Base-by-base conservation (phyloP, 768 basidiomycete genomes). In the Roridomyces roridus region DNA sequence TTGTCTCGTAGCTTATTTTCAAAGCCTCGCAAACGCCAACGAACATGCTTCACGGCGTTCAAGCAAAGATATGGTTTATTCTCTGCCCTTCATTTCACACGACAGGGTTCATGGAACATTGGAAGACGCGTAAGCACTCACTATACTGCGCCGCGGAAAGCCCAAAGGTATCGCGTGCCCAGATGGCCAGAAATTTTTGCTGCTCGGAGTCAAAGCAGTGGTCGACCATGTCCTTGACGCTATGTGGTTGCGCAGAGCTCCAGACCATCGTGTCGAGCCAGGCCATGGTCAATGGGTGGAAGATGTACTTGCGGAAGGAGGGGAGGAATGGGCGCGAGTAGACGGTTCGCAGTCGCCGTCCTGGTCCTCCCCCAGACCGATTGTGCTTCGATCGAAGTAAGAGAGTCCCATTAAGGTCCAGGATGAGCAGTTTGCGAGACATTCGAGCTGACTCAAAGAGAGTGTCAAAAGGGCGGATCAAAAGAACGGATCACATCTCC, bases 231-330 rank as follows among this genome's bases (percentile, higher is more conserved):
- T 87, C 85, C 0, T 73, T 70, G 9, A 92, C 92, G 66, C 84
- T 91, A 46, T 87, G 86, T 2, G 91, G 90, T 66, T 92, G 90
- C 5, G 92, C 92, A 3, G 88, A 91, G 66, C 88, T 91, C 92
- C 92, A 95, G 5, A 95, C 82, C 89, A 94, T 94, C 5, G 88
- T 86, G 55, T 92, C 89, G 18, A 93, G 78, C 88, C 90, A 92
- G 14, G 65, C 64, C 29, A 71, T 75, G n/a, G 86, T 91, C 17
- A 75, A 62, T 0, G 80, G 72, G 45, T 86, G 83, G 61, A 91
- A 86, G 2, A 92, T 70, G 65, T 89, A 93, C 3, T 78, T 68
- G 5, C 78, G 67, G 63, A 93, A 89, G 2, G 86, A 69, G 5
- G 71, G 54, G 63, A 92, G 76, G 68, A 87, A 94, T 0, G 91